Evolutionary conservation across 148 eudicot species (phyloP).

Genomic region (Tetragonia tetragonoides): DNA sequence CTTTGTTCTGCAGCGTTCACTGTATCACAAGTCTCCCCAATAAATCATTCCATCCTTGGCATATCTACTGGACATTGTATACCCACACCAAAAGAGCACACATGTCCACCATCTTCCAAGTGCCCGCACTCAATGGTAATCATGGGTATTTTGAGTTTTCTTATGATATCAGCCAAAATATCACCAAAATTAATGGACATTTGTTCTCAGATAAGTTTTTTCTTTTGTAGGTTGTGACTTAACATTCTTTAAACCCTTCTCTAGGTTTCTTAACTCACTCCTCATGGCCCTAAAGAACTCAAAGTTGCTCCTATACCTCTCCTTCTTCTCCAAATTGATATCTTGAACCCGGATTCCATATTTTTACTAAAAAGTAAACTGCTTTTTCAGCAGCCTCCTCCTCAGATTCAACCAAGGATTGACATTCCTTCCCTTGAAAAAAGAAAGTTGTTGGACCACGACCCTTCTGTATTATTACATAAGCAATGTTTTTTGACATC

Average conservation of each 20-base stretch:
- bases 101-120: neutral
- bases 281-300: neutral
- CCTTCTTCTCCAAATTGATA: neutral
- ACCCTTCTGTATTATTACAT: neutral
- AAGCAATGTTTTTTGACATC: neutral
- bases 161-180: too few species aligned
- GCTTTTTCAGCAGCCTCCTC: neutral
- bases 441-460: neutral
- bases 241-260: neutral
- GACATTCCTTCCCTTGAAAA: neutral
- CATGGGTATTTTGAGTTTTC: too few species aligned
- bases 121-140: neutral
- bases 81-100: neutral
- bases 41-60: neutral
- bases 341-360: neutral
- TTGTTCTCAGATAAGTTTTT: too few species aligned
- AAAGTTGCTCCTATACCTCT: neutral
- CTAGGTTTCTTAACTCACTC: too few species aligned
- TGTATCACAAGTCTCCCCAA: neutral
- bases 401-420: neutral
- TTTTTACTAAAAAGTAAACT: neutral
- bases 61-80: too few species aligned
- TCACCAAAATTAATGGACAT: neutral
- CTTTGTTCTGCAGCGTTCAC: neutral
- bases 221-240: neutral